Conservation (phyloP, 305 asterid genomes). For the Fraxinus latifolia region DNA sequence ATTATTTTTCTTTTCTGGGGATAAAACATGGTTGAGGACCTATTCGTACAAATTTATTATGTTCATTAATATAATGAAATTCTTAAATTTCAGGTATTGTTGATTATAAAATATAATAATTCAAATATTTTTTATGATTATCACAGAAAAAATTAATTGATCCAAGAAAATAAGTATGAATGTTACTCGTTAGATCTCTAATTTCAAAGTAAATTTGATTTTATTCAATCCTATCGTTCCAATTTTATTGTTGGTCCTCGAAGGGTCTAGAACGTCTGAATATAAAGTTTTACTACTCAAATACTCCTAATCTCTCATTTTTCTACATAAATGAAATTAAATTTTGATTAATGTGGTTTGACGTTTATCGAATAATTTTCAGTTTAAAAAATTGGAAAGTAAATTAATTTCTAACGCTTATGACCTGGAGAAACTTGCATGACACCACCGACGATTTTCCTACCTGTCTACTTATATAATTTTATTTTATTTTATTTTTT, state of each 20-base stretch:
- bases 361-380: not conserved
- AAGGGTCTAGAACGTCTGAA: not conserved
- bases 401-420: not conserved
- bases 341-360: not conserved
- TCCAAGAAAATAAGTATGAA: not conserved
- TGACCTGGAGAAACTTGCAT: not conserved
- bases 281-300: not conserved
- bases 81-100: not conserved
- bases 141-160: not conserved
- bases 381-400: not conserved
- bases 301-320: not conserved
- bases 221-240: not conserved
- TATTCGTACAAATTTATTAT: too few relatives aligned
- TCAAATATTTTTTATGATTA: too few relatives aligned
- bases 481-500: not conserved
- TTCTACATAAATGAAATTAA: not conserved
- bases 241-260: not conserved
- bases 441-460: not conserved
- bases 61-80: not conserved
- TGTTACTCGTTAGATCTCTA: not conserved
- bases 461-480: not conserved
- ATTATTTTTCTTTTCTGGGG: too few relatives aligned
- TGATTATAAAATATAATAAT: too few relatives aligned
- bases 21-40: not conserved
- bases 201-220: not conserved